Evolutionary conservation across 73 alveolate genomes (phyloP).

Genomic region (Breviolum minutum): DNA sequence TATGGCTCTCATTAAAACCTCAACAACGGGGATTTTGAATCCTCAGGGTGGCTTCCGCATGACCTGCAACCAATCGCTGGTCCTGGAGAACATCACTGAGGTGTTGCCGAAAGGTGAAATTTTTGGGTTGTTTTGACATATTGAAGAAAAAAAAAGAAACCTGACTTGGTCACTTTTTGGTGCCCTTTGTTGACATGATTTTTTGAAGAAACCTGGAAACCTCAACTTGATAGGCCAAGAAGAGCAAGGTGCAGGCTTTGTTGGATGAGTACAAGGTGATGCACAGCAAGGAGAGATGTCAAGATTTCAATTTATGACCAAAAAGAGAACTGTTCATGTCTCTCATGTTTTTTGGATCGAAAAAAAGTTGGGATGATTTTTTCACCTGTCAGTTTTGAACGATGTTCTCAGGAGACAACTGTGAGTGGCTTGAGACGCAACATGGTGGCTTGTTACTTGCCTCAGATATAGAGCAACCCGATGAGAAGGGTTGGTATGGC

Average conservation of each 20-base stretch:
- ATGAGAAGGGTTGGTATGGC: neutral
- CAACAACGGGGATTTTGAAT: neutral
- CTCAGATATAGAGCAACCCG: neutral
- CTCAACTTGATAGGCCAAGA: slow-evolving; percentile 32
- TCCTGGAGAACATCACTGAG: slow-evolving; percentile 83
- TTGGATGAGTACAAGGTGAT: slow-evolving; percentile 77
- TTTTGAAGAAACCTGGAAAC: neutral
- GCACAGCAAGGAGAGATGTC: slow-evolving; percentile 80
- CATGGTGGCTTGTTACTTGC: slow-evolving; percentile 70
- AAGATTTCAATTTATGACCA: neutral
- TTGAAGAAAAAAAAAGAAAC: too few relatives aligned
- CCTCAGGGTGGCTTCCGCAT: slow-evolving; percentile 91
- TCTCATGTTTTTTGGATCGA: neutral
- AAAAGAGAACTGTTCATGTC: neutral
- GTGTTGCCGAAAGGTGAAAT: neutral
- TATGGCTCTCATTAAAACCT: too few relatives aligned
- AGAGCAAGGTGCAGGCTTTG: slow-evolving; percentile 13
- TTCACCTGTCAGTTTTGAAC: neutral
- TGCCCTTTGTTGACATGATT: neutral
- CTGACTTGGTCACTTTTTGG: too few relatives aligned
- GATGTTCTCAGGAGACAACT: slow-evolving; percentile 37
- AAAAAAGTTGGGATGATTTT: neutral
- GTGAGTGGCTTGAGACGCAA: slow-evolving; percentile 93
- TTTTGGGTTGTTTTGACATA: neutral
- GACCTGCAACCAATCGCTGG: slow-evolving; percentile 95